A percentile compares a stretch with the other conserved stretches of the same genome.
Evolutionary conservation across 176 grass and related monocot species (phyloP).

Genomic region (Puya raimondii): DNA sequence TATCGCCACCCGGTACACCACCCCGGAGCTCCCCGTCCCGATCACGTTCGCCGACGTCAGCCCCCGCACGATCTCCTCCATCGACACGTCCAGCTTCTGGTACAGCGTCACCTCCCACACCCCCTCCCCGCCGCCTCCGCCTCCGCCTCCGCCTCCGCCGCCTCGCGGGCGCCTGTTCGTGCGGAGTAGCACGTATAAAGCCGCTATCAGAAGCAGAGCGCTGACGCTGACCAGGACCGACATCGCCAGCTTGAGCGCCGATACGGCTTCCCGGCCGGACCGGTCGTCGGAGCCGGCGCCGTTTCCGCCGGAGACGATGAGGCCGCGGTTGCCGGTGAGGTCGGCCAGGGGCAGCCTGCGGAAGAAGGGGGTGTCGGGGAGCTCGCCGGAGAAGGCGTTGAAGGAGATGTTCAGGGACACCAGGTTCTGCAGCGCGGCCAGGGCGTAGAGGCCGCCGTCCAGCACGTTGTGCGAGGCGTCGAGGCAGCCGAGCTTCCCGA

Average conservation of each 20-base stretch:
- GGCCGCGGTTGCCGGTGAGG: constrained; percentile 65
- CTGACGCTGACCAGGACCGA: constrained; percentile 49
- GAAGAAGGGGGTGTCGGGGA: constrained; percentile 84
- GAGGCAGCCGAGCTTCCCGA: constrained; percentile 66
- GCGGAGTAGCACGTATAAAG: constrained; percentile 45
- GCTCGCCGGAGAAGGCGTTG: constrained; percentile 71
- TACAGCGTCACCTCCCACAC: constrained; percentile 91
- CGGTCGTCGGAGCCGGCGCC: constrained; percentile 11
- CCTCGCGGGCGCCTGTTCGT: constrained; percentile 28
- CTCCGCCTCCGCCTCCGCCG: constrained; percentile 1
- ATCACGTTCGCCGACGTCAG: constrained; percentile 82
- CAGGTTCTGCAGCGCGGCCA: constrained; percentile 59
- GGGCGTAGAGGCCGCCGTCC: constrained; percentile 44
- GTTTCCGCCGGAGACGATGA: constrained; percentile 30
- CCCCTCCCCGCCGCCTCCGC: constrained; percentile 18
- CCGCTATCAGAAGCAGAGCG: constrained; percentile 37
- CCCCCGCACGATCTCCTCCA: constrained; percentile 55
- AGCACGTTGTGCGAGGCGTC: constrained; percentile 78
- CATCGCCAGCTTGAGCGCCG: constrained; percentile 66
- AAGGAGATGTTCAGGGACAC: constrained; percentile 83
- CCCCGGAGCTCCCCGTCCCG: constrained; percentile 81
- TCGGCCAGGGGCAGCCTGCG: constrained; percentile 73
- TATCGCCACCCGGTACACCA: constrained; percentile 67
- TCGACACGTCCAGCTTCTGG: constrained; percentile 79
- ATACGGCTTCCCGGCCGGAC: constrained; percentile 27